These are phyloP conservation scores for Piedraia hortae DNA, from an alignment of 2,329 filamentous ascomycete species.

Conservation along the genomic window DNA sequence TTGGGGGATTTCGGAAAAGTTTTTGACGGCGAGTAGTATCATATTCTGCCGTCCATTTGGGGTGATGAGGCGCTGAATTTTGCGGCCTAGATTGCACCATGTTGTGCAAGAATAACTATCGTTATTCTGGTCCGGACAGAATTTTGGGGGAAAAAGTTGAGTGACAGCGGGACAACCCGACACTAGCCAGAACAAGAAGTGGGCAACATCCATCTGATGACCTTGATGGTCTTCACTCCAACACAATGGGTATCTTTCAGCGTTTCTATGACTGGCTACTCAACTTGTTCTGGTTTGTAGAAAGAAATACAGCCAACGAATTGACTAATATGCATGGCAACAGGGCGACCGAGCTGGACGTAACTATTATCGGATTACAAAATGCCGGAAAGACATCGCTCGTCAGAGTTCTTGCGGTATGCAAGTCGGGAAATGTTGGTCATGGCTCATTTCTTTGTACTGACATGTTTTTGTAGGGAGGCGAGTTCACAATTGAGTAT, in stretches of 20 bases:
- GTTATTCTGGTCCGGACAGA: too few species aligned
- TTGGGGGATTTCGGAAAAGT: slow-evolving; percentile 70
- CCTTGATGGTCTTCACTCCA: background rate
- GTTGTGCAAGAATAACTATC: slow-evolving; percentile 1
- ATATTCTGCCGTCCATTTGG: slow-evolving; percentile 62
- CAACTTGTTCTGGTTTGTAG: slow-evolving; percentile 74
- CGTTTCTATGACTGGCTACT: slow-evolving; percentile 95
- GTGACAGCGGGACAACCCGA: too few species aligned
- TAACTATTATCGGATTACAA: slow-evolving; percentile 94
- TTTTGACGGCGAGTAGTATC: slow-evolving; percentile 64
- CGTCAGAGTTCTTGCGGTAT: slow-evolving; percentile 78
- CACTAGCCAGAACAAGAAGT: background rate
- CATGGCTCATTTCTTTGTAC: slow-evolving; percentile 4
- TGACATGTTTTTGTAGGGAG: slow-evolving; percentile 37
- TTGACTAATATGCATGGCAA: slow-evolving; percentile 6
- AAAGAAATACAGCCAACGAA: slow-evolving; percentile 2
- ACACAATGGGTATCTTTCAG: slow-evolving; percentile 56
- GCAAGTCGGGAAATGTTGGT: slow-evolving; percentile 13
- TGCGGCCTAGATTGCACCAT: slow-evolving; percentile 10
- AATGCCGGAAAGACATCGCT: slow-evolving; percentile 96
- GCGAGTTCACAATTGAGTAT: slow-evolving; percentile 97
- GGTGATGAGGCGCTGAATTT: slow-evolving; percentile 25
- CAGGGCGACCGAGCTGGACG: slow-evolving; percentile 98
- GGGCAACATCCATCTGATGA: background rate
- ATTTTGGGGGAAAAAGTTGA: too few species aligned